phyloP scores from a whole-genome alignment of 495 filamentous ascomycete species.

The Evansstolkia leycettana region DNA sequence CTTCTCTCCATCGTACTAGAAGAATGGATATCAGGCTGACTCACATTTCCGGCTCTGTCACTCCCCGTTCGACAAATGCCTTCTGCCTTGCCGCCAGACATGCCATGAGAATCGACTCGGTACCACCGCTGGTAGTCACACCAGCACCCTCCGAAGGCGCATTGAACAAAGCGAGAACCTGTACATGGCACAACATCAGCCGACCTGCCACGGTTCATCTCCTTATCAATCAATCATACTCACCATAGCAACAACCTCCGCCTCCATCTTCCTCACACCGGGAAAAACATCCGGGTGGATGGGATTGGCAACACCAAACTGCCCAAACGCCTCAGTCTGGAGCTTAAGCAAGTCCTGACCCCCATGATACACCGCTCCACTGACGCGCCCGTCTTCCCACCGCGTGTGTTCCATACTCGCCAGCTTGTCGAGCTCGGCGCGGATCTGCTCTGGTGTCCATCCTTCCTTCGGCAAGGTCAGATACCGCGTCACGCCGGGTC shows the following conservation, averaged over 20 bases:
- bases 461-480: constrained; percentile 73
- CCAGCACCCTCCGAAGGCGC: constrained; percentile 75
- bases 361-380: constrained; percentile 93
- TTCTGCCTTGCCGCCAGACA: constrained; percentile 81
- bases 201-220: no score
- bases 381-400: constrained; percentile 94
- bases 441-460: constrained; percentile 67
- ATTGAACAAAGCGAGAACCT: constrained; percentile 79
- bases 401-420: constrained; percentile 81
- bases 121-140: constrained; percentile 85
- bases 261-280: constrained; percentile 97
- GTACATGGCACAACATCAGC: constrained; percentile 1
- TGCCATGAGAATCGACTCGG: constrained; percentile 94
- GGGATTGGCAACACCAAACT: constrained; percentile 95
- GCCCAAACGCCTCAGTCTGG: constrained; percentile 82
- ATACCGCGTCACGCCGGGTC: constrained; percentile 61
- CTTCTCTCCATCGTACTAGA: neutral
- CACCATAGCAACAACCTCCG: constrained; percentile 94
- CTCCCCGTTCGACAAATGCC: constrained; percentile 66
- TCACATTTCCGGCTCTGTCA: constrained; percentile 93
- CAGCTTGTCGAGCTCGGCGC: constrained; percentile 67
- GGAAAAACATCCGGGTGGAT: constrained; percentile 98
- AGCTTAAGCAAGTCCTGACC: constrained; percentile 72
- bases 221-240: constrained; percentile 5
- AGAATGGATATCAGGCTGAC: constrained; percentile 6